Conservation (phyloP, 148 eudicot species). For the Fallopia convolvulus region DNA sequence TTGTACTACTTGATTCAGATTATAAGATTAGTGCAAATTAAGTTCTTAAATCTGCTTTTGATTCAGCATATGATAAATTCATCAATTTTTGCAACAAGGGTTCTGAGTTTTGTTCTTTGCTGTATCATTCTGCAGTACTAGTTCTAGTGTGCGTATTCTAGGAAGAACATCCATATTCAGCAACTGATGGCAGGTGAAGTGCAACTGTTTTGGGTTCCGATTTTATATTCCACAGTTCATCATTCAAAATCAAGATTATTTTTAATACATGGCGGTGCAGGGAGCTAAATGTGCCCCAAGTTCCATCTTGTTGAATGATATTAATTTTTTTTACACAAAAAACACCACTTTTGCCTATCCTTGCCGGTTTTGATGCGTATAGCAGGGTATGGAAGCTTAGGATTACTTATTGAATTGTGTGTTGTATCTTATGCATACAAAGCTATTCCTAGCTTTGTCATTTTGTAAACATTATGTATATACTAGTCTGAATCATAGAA, state of each 20-base stretch:
- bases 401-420: not conserved
- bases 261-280: not conserved
- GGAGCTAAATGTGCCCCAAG: not conserved
- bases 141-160: conserved; percentile 24
- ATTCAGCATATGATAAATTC: not conserved
- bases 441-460: not conserved
- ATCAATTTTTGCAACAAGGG: conserved; percentile 9
- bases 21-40: not conserved
- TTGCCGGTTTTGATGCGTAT: not conserved
- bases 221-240: not conserved
- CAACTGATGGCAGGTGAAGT: conserved; percentile 38
- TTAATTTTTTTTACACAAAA: not conserved
- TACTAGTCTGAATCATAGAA: conserved; percentile 5
- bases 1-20: not conserved
- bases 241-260: not conserved
- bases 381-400: not conserved
- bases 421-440: not conserved
- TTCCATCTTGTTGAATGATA: not conserved
- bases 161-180: conserved; percentile 7
- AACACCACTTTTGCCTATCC: not conserved
- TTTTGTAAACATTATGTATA: not conserved
- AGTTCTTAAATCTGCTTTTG: not conserved
- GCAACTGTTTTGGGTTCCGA: not conserved
- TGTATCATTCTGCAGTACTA: conserved; percentile 30
- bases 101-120: not conserved